Base-by-base conservation (phyloP, 805 yeast species). In the Babjeviella inositovora region DNA sequence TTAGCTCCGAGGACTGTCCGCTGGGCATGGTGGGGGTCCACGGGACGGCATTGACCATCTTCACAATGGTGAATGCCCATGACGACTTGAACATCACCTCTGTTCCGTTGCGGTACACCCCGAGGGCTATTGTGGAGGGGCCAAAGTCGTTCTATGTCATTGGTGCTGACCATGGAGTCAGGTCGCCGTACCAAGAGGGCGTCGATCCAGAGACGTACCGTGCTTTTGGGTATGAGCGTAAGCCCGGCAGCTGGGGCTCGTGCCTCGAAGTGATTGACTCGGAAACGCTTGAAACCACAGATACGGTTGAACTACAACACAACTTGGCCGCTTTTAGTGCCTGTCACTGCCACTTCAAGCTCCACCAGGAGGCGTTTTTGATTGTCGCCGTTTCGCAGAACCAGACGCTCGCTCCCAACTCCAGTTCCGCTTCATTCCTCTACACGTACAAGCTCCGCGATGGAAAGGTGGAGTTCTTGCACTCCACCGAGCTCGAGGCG, bases 1-100 rank as follows among this genome's bases (percentile, higher is more conserved):
- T 81, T 36, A 49, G 50, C 11, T 70, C 80, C 20, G 79, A 66
- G 28, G 90, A 77, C 29, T 53, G 63, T 26, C 49, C 53, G 2
- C 55, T 50, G 24, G 87, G 87, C 2, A 47, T 73, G 3, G 69
- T 81, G 14, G 84, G 79, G 0, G 53, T 77, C 10, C 50, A 53
- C 18, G 65, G 60, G 3, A 54, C 53, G 20, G 56, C 49, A 11
- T 46, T 81, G 28, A 45, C 58, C 2, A 75, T 79, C 15, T 58
- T 72, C 35, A 58, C 70, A 1, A 38, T 68, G 17, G 73, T 69
- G 5, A 47, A 50, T 13, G 26, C 45, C 10, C 41, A 32, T 2
- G 32, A 45, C 15, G 50, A 43, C 11, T 37, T 54, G 18, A 34
- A 43, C 15, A 37, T 45, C 7, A 58, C 53, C 16, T 48, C 50